Conservation (phyloP, 176 grass and related monocot genomes). For the Cenchrus purpureus region DNA sequence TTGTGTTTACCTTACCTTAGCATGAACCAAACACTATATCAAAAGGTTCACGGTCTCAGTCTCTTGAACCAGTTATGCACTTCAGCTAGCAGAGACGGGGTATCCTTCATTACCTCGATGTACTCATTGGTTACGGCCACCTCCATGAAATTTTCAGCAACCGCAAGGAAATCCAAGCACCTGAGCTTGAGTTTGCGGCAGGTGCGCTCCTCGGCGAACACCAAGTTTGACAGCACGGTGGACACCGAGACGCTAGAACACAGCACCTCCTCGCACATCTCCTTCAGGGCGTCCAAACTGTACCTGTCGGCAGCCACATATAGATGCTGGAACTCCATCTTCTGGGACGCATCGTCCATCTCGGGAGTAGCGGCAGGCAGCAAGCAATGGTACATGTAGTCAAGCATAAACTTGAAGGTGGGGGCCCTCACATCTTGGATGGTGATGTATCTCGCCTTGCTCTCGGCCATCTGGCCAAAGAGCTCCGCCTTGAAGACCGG, state of each 20-base stretch:
- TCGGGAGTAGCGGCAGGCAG: neutral
- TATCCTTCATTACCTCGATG: conserved; percentile 5
- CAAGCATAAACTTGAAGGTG: conserved; percentile 29
- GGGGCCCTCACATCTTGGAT: neutral
- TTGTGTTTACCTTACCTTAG: too few species aligned
- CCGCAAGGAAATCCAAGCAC: conserved; percentile 38
- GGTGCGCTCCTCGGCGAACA: neutral
- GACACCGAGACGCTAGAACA: neutral
- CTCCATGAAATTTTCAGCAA: neutral
- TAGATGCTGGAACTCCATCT: neutral
- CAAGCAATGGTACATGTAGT: conserved; percentile 31
- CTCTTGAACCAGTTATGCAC: conserved; percentile 18
- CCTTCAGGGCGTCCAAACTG: neutral
- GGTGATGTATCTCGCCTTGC: neutral
- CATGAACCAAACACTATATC: too few species aligned
- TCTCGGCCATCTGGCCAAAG: neutral
- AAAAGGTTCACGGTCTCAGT: too few species aligned
- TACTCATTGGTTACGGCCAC: conserved; percentile 14
- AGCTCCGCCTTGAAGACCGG: neutral
- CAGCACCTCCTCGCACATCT: conserved; percentile 18
- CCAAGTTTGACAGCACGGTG: neutral
- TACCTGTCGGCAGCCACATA: conserved; percentile 21
- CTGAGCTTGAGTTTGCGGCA: conserved; percentile 16
- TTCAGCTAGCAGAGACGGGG: neutral
- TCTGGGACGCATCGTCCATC: neutral